Base-by-base conservation (phyloP, 371 early-diverging fungal genomes). In the Enteropsectra breve region DNA sequence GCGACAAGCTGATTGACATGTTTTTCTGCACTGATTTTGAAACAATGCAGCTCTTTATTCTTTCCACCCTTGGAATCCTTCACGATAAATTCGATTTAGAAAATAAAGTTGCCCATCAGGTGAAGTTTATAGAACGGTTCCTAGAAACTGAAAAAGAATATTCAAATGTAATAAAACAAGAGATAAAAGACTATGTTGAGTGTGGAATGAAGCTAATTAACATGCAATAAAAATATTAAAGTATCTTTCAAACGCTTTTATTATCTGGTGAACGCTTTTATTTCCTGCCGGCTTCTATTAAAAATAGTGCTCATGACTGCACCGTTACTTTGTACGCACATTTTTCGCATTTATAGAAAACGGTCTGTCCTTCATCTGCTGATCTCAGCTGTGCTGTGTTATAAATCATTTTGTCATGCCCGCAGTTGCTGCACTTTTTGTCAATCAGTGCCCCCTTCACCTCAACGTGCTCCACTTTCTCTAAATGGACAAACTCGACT, bases 361-460 rank as follows among this genome's bases (percentile, higher is more conserved):
- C 88, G 0, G 97, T 97, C 81, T 95, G 95, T 43, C 97, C 97
- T 87, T 97, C 97, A 85, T 97, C 97, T 18, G 96, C 95, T 52
- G 91, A 90, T 64, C 97, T 87, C 68, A 95, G 78, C 78, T 97
- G 97, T 83, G 91, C 90, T 0, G 96, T 94, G 78, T 93, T 88
- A 80, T 91, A 97, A 50, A 85, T 87, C 91, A 97, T 90, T 81
- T 94, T 91, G 8, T 86, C 86, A 32, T 85, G 82, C 36, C 85
- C 88, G 62, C 81, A 81, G 13, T 81, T 78, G n/a, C 92, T 91
- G 81, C 97, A 97, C 68, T 86, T 87, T 77, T 94, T 91, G 76
- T 92, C 87, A 60, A 93, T 92, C 55, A 67, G 69, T 8, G 71
- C 69, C 2, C 75, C 74, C 47, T 63, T 66, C 8, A 66, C 61